Evolutionary conservation across 1,139 yeast genomes (phyloP).

Genomic region (Geotrichum histeridarum): DNA sequence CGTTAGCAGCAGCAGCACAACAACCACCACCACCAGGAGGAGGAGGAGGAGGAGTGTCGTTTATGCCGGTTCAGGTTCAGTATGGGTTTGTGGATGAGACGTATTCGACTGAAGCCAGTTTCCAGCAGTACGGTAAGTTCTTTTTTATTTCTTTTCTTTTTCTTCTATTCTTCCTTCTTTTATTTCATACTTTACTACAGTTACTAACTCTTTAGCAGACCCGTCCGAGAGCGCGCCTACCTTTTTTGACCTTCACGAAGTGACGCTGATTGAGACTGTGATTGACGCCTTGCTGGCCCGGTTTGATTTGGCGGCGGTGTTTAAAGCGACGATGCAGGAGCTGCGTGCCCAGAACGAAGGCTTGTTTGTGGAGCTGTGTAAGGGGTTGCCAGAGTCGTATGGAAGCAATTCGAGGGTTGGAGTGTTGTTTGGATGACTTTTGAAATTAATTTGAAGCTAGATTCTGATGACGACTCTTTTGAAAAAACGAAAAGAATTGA

Average conservation of each 20-base stretch:
- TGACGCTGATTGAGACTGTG: slow-evolving; percentile 9
- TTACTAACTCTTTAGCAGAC: not conserved
- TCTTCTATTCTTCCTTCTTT: no score
- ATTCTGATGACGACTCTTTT: no score
- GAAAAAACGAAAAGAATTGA: no score
- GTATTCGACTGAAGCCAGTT: slow-evolving; percentile 4
- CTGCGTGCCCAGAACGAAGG: slow-evolving; percentile 3
- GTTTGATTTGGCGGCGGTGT: not conserved
- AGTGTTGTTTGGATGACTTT: no score
- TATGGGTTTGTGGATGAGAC: slow-evolving; percentile 8
- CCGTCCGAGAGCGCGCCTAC: not conserved
- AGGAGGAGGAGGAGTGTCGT: no score
- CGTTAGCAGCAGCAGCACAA: no score
- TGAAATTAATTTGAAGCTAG: no score
- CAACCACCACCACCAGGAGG: no score
- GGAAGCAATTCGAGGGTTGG: no score
- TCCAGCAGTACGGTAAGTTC: slow-evolving; percentile 3
- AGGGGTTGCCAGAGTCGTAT: not conserved
- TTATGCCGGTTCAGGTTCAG: not conserved
- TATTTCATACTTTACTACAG: not conserved
- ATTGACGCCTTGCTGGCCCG: slow-evolving; percentile 2
- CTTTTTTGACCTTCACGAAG: slow-evolving; percentile 10
- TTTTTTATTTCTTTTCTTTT: no score
- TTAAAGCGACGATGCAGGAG: slow-evolving; percentile 1
- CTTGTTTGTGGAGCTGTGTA: slow-evolving; percentile 4